Evolutionary conservation across 768 basidiomycete species (phyloP), one percentile per base, ranked within the genome.

Genomic region (Postia placenta): DNA sequence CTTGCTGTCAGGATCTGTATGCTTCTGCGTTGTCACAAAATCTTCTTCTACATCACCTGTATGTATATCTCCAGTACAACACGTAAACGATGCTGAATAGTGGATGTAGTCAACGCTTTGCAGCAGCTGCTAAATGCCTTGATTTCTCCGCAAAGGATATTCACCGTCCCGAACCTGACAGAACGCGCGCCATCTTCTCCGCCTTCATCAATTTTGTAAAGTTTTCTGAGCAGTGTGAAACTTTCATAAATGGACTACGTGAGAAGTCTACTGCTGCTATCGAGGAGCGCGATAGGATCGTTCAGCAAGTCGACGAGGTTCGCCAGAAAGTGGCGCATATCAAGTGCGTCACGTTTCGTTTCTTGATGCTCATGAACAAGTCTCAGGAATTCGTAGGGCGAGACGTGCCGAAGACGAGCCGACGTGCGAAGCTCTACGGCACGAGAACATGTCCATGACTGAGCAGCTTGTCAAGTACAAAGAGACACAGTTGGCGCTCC

Each of bases 151-250:
- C 87, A 46, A 79, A 73, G 55, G 93, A 96, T 55, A 64, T 95
- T 15, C 73, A 74, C 48, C 74, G 71, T 40, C 93, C 93, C 1
- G 85, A 89, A 6, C 69, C 80, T 23, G 78, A 83, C 36, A 82
- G 93, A 24, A 88, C 91, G 0, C 74, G 85, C 24, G 73, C 78
- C 45, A 72, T 87, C 35, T 77, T 96, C 54, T 90, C 89, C 28
- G 91, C 87, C 2, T 87, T 95, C 56, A 89, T 94, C 72, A 96
- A 96, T 67, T 91, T 94, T 64, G 80, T 92, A 66, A 91, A 90
- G 66, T 95, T 93, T 64, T 83, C 82, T 12, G 87, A 84, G 56
- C 86, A 90, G 56, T 83, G 81, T 56, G 73, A 77, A 35, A 65
- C 74, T 2, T 82, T 86, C 51, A 71, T 86, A 15, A 71, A 71